Percentiles rank a stretch among this genome's conserved stretches.
These are phyloP conservation scores for Aspergillus nidulans DNA, from an alignment of 495 filamentous ascomycete species.

Conservation along the genomic window DNA sequence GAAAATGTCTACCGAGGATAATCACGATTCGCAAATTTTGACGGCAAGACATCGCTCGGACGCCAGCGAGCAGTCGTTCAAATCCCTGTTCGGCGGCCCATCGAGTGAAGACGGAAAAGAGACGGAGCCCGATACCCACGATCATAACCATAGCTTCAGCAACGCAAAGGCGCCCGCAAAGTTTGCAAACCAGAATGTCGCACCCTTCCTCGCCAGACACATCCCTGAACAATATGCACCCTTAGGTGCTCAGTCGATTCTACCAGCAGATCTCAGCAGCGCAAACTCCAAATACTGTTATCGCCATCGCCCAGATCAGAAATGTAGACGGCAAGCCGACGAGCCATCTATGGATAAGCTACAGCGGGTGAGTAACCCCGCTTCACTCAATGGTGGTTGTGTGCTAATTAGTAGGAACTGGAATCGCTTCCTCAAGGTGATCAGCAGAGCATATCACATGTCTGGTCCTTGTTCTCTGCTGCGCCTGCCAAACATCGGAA, in stretches of 20 bases:
- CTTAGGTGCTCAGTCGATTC: conserved; percentile 37
- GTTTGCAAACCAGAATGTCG: conserved; percentile 54
- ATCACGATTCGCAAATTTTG: background rate
- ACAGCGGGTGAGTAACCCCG: conserved; percentile 60
- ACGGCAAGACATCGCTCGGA: conserved; percentile 5
- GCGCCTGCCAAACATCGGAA: conserved; percentile 90
- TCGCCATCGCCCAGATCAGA: conserved; percentile 87
- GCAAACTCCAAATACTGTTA: conserved; percentile 91
- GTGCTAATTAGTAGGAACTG: conserved; percentile 56
- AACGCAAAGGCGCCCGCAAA: conserved; percentile 35
- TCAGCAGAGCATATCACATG: conserved; percentile 87
- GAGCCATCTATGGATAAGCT: conserved; percentile 94
- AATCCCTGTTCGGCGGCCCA: conserved; percentile 22
- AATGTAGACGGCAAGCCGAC: conserved; percentile 86
- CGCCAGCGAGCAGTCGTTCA: conserved; percentile 9
- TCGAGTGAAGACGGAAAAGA: conserved; percentile 14
- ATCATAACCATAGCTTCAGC: conserved; percentile 16
- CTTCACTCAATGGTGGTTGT: no score
- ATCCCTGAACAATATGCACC: conserved; percentile 81
- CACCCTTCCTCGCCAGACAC: conserved; percentile 80
- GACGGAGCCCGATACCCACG: conserved; percentile 23
- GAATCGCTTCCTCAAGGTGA: conserved; percentile 75
- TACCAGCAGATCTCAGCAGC: conserved; percentile 31
- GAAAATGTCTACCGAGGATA: conserved; percentile 1
- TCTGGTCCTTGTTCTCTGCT: conserved; percentile 97